phyloP scores from a whole-genome alignment of 2,329 filamentous ascomycete genomes.

The Hypomyces rosellus region DNA sequence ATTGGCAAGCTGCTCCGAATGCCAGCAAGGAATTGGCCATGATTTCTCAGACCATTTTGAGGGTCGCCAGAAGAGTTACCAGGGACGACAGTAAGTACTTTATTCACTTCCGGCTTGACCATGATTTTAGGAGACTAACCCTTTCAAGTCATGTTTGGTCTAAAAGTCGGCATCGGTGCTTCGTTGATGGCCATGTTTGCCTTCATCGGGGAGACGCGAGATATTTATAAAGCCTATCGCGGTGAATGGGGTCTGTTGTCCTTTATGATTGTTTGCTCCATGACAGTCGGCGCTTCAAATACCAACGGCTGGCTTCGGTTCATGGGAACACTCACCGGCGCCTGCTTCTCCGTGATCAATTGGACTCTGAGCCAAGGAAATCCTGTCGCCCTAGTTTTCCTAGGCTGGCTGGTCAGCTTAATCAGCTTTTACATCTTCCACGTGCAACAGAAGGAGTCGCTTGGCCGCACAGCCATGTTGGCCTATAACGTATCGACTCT shows the following conservation, averaged over 20 bases:
- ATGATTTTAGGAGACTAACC: constrained; percentile 1
- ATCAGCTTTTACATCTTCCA: constrained; percentile 83
- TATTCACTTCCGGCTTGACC: neutral
- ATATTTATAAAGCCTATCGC: constrained; percentile 73
- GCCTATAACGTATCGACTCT: constrained; percentile 90
- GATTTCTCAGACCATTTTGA: constrained; percentile 36
- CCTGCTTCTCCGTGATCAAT: constrained; percentile 61
- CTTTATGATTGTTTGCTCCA: constrained; percentile 92
- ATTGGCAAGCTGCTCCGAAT: constrained; percentile 41
- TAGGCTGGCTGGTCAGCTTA: constrained; percentile 71
- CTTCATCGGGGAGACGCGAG: constrained; percentile 67
- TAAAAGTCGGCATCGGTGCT: constrained; percentile 84
- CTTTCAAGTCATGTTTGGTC: constrained; percentile 56
- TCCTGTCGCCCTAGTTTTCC: constrained; percentile 61
- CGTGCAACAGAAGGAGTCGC: constrained; percentile 69
- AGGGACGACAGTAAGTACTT: constrained; percentile 41
- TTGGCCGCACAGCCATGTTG: constrained; percentile 83
- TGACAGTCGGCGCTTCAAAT: constrained; percentile 90
- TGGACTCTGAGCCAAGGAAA: constrained; percentile 72
- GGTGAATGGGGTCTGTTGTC: constrained; percentile 93
- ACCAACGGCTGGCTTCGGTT: constrained; percentile 81
- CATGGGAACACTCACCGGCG: constrained; percentile 73
- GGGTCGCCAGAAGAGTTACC: constrained; percentile 35
- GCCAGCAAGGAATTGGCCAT: constrained; percentile 33
- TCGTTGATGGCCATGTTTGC: constrained; percentile 77